phyloP scores from a whole-genome alignment of 148 eudicot genomes.

The Chenopodium album region DNA sequence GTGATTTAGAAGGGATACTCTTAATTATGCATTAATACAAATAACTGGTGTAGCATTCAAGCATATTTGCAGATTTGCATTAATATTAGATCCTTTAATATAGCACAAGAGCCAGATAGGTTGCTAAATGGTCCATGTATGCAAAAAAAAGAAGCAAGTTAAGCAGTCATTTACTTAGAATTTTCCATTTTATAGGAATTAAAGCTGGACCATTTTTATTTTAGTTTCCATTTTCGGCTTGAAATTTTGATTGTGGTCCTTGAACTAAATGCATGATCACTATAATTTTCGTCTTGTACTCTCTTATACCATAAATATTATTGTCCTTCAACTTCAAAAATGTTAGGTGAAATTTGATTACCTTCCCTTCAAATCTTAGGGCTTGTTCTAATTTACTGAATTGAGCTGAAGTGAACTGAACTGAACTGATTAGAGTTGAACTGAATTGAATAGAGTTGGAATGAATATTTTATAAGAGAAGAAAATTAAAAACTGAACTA shows the following conservation, averaged over 20 bases:
- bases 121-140: conserved; percentile 23
- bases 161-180: conserved; percentile 7
- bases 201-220: conserved; percentile 21
- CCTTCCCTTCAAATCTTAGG: background rate
- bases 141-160: background rate
- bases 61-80: background rate
- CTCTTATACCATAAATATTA: background rate
- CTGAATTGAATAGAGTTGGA: no score
- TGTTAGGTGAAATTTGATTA: conserved; percentile 4
- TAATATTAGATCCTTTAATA: conserved; percentile 20
- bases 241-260: conserved; percentile 25
- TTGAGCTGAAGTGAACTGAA: no score
- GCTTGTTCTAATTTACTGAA: no score
- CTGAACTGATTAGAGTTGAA: no score
- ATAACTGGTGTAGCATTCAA: conserved; percentile 14
- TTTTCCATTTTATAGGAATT: conserved; percentile 16
- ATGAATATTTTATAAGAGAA: no score
- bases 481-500: no score
- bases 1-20: no score
- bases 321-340: conserved; percentile 5
- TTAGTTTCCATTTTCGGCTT: conserved; percentile 18
- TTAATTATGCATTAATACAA: background rate
- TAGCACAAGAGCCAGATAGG: background rate
- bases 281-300: background rate
- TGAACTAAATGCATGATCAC: background rate